Percentiles rank a stretch among this genome's conserved stretches.
These are phyloP conservation scores for Phaeosphaeriaceae sp. DNA, from an alignment of 2,329 filamentous ascomycete genomes.

Conservation along the genomic window DNA sequence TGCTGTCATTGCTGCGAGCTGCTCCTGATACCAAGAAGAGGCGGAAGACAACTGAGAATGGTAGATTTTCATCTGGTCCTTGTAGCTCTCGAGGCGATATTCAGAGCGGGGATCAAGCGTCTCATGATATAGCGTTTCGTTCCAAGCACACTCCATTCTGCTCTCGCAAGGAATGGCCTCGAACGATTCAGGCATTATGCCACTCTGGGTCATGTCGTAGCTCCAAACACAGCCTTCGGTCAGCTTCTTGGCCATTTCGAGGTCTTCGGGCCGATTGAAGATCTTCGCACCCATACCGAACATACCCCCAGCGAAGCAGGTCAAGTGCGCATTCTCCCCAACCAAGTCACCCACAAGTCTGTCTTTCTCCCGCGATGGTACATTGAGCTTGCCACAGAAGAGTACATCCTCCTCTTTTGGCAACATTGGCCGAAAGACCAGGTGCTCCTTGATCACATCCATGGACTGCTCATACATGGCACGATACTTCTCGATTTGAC, in stretches of 20 bases:
- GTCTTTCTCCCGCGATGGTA: slow-evolving; percentile 37
- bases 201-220: slow-evolving; percentile 65
- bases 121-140: slow-evolving; percentile 55
- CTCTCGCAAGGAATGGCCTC: slow-evolving; percentile 58
- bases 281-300: slow-evolving; percentile 72
- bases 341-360: slow-evolving; percentile 36
- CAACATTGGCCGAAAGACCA: slow-evolving; percentile 61
- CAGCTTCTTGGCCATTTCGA: slow-evolving; percentile 65
- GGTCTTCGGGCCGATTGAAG: slow-evolving; percentile 62
- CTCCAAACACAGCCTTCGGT: slow-evolving; percentile 71
- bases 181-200: slow-evolving; percentile 69
- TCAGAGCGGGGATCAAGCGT: slow-evolving; percentile 48
- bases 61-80: slow-evolving; percentile 45
- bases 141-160: slow-evolving; percentile 52
- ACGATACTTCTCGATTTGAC: slow-evolving; percentile 55
- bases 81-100: slow-evolving; percentile 31
- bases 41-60: slow-evolving; percentile 43
- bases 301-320: slow-evolving; percentile 76
- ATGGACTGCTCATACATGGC: slow-evolving; percentile 65
- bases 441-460: slow-evolving; percentile 54
- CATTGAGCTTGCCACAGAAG: slow-evolving; percentile 46
- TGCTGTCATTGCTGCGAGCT: slow-evolving; percentile 36
- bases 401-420: slow-evolving; percentile 57
- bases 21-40: slow-evolving; percentile 37
- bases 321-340: slow-evolving; percentile 65